These are phyloP conservation scores for Shiraia bambusicola DNA, from an alignment of 2,329 filamentous ascomycete species.

Conservation along the genomic window DNA sequence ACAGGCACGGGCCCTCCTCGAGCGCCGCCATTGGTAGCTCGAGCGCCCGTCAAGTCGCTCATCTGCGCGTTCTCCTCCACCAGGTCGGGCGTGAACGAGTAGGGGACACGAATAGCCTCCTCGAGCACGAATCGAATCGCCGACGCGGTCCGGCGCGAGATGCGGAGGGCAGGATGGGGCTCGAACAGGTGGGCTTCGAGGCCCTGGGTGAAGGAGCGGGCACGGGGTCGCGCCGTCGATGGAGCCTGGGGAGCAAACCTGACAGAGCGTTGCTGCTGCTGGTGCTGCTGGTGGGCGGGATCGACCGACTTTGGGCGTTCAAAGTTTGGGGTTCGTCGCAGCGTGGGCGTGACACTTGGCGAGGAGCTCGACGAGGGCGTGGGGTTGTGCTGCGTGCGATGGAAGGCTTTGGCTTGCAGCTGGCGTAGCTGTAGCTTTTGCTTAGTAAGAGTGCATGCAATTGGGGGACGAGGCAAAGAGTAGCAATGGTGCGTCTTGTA, in stretches of 20 bases:
- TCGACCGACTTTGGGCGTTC: slow-evolving; percentile 50
- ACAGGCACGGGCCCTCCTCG: slow-evolving; percentile 58
- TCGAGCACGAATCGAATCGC: slow-evolving; percentile 92
- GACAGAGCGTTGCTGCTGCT: slow-evolving; percentile 35
- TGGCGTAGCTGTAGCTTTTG: slow-evolving; percentile 44
- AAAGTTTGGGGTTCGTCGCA: slow-evolving; percentile 58
- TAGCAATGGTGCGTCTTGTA: too few relatives aligned
- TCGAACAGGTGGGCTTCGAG: slow-evolving; percentile 24
- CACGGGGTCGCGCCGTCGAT: slow-evolving; percentile 34
- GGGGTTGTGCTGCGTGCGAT: slow-evolving; percentile 37
- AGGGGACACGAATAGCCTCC: slow-evolving; percentile 80
- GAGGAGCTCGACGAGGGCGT: slow-evolving; percentile 56
- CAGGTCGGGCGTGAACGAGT: slow-evolving; percentile 78
- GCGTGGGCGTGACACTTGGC: slow-evolving; percentile 51
- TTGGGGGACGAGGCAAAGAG: too few relatives aligned
- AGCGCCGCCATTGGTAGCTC: slow-evolving; percentile 60
- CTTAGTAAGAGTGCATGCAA: too few relatives aligned
- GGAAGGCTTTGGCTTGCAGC: slow-evolving; percentile 43
- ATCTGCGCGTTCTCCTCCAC: slow-evolving; percentile 89
- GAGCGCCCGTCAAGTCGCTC: slow-evolving; percentile 74
- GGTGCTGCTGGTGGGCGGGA: slow-evolving; percentile 37
- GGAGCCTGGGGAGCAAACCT: slow-evolving; percentile 35
- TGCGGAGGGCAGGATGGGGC: slow-evolving; percentile 61
- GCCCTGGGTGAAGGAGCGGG: slow-evolving; percentile 26
- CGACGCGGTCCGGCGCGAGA: slow-evolving; percentile 82